Base-by-base conservation (phyloP, 2,329 filamentous ascomycete species). In the Xylariales sp. region DNA sequence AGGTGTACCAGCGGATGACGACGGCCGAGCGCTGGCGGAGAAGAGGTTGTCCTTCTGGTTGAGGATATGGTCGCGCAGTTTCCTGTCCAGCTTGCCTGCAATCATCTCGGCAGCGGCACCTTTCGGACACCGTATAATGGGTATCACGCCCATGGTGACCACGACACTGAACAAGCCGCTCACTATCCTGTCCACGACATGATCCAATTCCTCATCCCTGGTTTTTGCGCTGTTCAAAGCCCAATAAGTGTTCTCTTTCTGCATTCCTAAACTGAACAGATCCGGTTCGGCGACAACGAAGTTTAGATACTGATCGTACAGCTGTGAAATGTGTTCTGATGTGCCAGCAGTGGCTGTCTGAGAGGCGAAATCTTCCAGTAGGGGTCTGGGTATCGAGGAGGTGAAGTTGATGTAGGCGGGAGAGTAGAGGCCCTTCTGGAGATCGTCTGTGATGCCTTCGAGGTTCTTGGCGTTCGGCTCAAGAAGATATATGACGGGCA, bases 21-120 rank as follows among this genome's bases (percentile, higher is more conserved):
- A 66, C 2, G 81, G 73, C 46, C 86, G 75, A 38, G 82, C 74
- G 44, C 65, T 69, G 14, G 69, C 66, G 0, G 89, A 94, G 63
- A 98, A 98, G 4, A 98, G 77, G 57, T 96, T 97, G 59, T 96
- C 91, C 69, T 96, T 97, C 10, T 91, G 95, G 64, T 97, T 97
- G 48, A 98, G 76, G 40, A 97, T 87, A 61, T 98, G 93, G 57
- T 98, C 93, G 56, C 93, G 83, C 16, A 98, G 78, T 63, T 97
- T 98, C 46, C 93, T 83, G 61, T 98, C 93, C 18, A 98, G 80
- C 58, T 95, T 95, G 11, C 87, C 86, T 11, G 89, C 86, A 51
- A 98, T 94, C 73, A 95, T 85, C 60, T 97, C 91, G 11, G 93
- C 91, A 3, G 93, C 88, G 25, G 88, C 90, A 37, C 85, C 88